Base-by-base conservation (phyloP, 257 asterid genomes). In the Linaria vulgaris region DNA sequence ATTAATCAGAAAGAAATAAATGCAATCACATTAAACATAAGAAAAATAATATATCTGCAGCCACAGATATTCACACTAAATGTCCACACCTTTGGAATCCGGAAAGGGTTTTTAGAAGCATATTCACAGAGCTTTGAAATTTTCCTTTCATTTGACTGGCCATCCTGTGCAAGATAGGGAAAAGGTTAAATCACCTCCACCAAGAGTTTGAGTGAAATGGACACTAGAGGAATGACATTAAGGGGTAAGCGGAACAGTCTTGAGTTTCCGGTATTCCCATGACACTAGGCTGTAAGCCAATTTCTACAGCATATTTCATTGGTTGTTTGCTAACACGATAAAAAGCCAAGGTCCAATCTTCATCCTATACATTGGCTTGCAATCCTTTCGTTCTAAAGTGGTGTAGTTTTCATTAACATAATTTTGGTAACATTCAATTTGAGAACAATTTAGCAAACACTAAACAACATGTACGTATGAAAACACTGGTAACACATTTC, bases 111-210 rank as follows among this genome's bases (percentile, higher is more conserved):
- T 83, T 85, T 94, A 16, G 82, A 85, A 22, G 99, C 99, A 83
- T 94, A 94, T 78, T 90, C 97, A 71, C 97, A 94, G 47, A 94
- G 79, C 76, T 90, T 94, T 34, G 68, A 78, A 59, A 94, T 83
- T 76, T 86, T 94, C 69, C 99, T 79, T 1, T 90, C 97, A 73
- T 73, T 87, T 52, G 95, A 56, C 13, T 74, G 70, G 59, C 79
- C 85, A 71, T 84, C 95, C 99, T 94, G 87, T 82, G 78, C 3
- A 25, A 15, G 41, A 59, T 6, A 61, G 19, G 49, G 31, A 3
- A 20, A 37, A 30, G 63, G 56, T 13, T 70, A 69, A 73, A 64
- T 23, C 20, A 23, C 21, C 16, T 1, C 10, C 7, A 12, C 0
- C 30, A 25, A 30, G 27, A 56, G 12, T 17, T 30, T 0, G 41